Base-by-base conservation (phyloP, 257 asterid genomes). In the Coffea eugenioides region DNA sequence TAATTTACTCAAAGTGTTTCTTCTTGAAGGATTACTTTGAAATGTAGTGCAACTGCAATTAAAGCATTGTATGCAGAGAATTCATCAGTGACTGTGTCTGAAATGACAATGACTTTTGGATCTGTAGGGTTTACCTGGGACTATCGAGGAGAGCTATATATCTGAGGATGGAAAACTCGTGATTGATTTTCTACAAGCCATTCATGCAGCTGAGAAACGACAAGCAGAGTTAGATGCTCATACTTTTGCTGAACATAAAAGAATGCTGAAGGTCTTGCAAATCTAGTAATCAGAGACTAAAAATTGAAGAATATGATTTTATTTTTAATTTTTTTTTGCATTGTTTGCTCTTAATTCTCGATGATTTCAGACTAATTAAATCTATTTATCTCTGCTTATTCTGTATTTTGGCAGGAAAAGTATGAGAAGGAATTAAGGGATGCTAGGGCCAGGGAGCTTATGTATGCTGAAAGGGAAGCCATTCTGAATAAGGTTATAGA, bases 381-480 rank as follows among this genome's bases (percentile, higher is more conserved):
- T 67, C 62, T 43, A 49, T 70, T 78, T 79, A 75, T 80, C 80
- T 84, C 83, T 78, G 27, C 67, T 88, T 41, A 88, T 78, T 48
- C 43, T 64, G 41, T 82, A n/a, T 72, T 90, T 31, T 69, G 84
- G 76, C 91, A 96, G 99, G 98, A 90, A 80, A 94, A 90, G 86
- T 96, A 91, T 81, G 98, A 96, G 82, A 94, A 91, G 90, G 97
- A 96, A 75, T 91, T 96, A 23, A 96, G 88, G 88, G 99, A 96
- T 89, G 97, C 98, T 80, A 88, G 94, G 88, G 97, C 91, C 83
- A 90, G 98, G 90, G 98, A 96, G 88, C 98, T 96, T 86, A 94
- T 96, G 97, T 96, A 96, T 89, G 99, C 97, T 73, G 98, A 96
- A 89, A 92, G 92, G 86, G 99, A 96, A 91, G 93, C 93, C 85